These are phyloP conservation scores for Picea sitchensis DNA, from an alignment of 75 land plant species.

Conservation along the genomic window DNA sequence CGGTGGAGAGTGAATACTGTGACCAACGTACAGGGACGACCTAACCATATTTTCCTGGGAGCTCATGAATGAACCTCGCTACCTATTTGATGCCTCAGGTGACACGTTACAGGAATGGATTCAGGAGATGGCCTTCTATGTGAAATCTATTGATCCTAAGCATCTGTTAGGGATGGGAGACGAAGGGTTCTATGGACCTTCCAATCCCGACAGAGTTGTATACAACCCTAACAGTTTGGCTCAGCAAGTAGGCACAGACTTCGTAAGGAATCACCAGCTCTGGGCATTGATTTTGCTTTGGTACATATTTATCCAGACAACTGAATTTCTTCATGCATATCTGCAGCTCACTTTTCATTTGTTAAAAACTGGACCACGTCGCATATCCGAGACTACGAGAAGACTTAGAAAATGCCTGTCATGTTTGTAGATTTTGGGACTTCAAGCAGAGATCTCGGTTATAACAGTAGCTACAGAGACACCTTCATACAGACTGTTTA, in stretches of 20 bases:
- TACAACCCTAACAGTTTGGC: no score
- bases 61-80: no score
- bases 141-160: conserved; percentile 68
- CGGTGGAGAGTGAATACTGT: no score
- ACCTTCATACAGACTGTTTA: conserved; percentile 41
- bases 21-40: no score
- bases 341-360: no score
- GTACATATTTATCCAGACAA: conserved; percentile 80
- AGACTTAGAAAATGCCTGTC: conserved; percentile 64
- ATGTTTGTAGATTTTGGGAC: conserved; percentile 82
- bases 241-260: conserved; percentile 59
- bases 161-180: conserved; percentile 68
- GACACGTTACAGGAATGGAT: conserved; percentile 73
- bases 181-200: conserved; percentile 83
- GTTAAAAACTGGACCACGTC: conserved; percentile 47
- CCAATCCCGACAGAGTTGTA: conserved; percentile 3
- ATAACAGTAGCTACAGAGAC: conserved; percentile 44
- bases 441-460: conserved; percentile 52
- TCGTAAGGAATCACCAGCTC: conserved; percentile 66
- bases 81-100: no score
- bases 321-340: no score
- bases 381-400: conserved; percentile 73
- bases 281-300: conserved; percentile 77
- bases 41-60: no score
- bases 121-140: conserved; percentile 79